Conservation (phyloP, 2,329 filamentous ascomycete species). For the Ambrosiella beaveri region DNA sequence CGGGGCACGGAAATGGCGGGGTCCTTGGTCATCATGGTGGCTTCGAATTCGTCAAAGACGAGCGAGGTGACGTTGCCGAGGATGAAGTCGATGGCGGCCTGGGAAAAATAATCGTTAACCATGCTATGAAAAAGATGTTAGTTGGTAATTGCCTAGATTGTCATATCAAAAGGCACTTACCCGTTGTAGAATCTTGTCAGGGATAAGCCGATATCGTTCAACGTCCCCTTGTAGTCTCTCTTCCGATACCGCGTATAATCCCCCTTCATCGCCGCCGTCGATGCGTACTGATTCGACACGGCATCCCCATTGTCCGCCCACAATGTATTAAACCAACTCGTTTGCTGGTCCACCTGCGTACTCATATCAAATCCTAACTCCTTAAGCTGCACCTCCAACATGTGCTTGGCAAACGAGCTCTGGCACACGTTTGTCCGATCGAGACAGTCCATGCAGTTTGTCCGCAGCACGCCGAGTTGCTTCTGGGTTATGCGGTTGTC, state of each 20-base stretch:
- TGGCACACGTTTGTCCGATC: constrained; percentile 94
- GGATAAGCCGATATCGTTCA: constrained; percentile 82
- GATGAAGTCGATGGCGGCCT: constrained; percentile 86
- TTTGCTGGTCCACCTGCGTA: constrained; percentile 58
- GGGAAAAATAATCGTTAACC: constrained; percentile 93
- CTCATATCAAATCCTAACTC: constrained; percentile 61
- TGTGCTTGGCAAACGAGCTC: constrained; percentile 71
- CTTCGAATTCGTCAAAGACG: constrained; percentile 88
- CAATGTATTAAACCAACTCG: constrained; percentile 84
- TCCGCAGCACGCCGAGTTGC: constrained; percentile 68
- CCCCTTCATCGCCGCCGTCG: constrained; percentile 86
- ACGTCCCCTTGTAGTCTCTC: constrained; percentile 73
- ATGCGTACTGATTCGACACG: constrained; percentile 88
- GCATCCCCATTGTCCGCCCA: constrained; percentile 98
- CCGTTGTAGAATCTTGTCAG: constrained; percentile 57
- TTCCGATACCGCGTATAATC: constrained; percentile 89
- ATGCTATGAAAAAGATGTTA: constrained; percentile 40
- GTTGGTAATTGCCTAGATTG: not conserved
- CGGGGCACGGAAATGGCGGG: constrained; percentile 74
- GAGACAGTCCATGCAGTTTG: constrained; percentile 97
- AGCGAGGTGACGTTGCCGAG: constrained; percentile 71
- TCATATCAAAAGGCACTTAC: constrained; percentile 24
- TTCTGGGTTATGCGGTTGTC: constrained; percentile 24
- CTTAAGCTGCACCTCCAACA: constrained; percentile 63
- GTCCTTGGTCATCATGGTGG: constrained; percentile 82